These are phyloP conservation scores for Mucor indicus DNA, from an alignment of 371 early-diverging fungal genomes.

Conservation along the genomic window DNA sequence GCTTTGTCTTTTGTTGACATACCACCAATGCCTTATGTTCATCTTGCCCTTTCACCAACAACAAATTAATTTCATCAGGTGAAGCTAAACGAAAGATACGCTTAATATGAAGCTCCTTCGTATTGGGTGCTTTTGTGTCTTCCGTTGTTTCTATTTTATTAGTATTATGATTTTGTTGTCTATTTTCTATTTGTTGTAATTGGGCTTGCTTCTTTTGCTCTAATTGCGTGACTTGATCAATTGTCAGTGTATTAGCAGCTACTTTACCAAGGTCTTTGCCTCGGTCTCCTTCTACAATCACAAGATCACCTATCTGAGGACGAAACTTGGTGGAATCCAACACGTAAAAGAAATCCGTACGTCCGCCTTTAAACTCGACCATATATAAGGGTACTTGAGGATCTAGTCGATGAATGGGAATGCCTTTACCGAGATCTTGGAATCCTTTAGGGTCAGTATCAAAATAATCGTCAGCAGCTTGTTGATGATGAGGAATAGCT, in stretches of 20 bases:
- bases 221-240: constrained; percentile 44
- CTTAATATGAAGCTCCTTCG: constrained; percentile 88
- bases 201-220: constrained; percentile 13
- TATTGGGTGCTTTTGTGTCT: constrained; percentile 91
- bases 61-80: constrained; percentile 69
- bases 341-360: constrained; percentile 82
- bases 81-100: constrained; percentile 84
- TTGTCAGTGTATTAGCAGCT: constrained; percentile 8
- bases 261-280: constrained; percentile 92
- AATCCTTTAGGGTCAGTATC: constrained; percentile 20
- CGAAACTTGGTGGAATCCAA: constrained; percentile 40
- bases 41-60: constrained; percentile 78
- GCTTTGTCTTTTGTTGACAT: constrained; percentile 86
- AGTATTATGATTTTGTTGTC: too few relatives aligned
- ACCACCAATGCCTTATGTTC: constrained; percentile 85
- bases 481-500: constrained; percentile 2
- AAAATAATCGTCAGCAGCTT: constrained; percentile 21
- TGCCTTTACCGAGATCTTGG: constrained; percentile 49
- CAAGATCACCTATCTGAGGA: constrained; percentile 73
- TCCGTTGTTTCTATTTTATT: constrained; percentile 47
- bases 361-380: constrained; percentile 89
- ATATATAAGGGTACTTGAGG: constrained; percentile 67
- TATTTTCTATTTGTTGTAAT: constrained; percentile 20
- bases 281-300: constrained; percentile 96
- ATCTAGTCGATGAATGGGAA: constrained; percentile 48